phyloP scores from a whole-genome alignment of 192 early-diverging fungal species.

The Coemansia sp. region DNA sequence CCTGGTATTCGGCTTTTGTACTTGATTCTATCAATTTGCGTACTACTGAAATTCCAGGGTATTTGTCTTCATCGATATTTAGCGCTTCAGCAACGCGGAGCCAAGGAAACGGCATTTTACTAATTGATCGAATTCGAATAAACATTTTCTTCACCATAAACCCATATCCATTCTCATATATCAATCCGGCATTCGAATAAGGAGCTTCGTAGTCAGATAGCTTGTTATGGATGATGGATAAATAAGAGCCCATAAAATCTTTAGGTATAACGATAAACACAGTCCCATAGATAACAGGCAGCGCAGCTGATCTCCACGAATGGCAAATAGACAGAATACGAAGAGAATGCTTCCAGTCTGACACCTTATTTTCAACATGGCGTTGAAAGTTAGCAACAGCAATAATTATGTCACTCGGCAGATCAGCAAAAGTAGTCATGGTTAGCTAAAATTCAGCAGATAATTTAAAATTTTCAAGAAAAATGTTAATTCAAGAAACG shows the following conservation, averaged over 20 bases:
- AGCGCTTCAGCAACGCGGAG: background rate
- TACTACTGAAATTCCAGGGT: background rate
- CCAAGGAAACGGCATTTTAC: too few species aligned
- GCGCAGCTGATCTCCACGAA: background rate
- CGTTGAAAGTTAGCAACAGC: background rate
- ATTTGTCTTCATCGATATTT: background rate
- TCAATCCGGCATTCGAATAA: too few species aligned
- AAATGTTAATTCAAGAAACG: too few species aligned
- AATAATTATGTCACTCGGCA: background rate
- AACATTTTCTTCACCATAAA: too few species aligned
- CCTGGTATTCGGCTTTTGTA: background rate
- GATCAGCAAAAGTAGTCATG: background rate
- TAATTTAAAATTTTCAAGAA: background rate
- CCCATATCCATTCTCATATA: too few species aligned
- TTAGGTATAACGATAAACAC: too few species aligned
- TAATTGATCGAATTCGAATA: too few species aligned
- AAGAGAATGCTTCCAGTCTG: background rate
- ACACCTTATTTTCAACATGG: background rate
- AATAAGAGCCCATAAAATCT: too few species aligned
- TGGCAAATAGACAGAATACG: background rate
- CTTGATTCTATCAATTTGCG: background rate
- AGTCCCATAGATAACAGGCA: background rate
- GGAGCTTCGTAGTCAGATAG: too few species aligned
- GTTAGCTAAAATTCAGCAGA: background rate
- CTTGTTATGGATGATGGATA: too few species aligned